Evolutionary conservation across 192 early-diverging fungal genomes (phyloP).

Genomic region (Umbelopsis sp.): DNA sequence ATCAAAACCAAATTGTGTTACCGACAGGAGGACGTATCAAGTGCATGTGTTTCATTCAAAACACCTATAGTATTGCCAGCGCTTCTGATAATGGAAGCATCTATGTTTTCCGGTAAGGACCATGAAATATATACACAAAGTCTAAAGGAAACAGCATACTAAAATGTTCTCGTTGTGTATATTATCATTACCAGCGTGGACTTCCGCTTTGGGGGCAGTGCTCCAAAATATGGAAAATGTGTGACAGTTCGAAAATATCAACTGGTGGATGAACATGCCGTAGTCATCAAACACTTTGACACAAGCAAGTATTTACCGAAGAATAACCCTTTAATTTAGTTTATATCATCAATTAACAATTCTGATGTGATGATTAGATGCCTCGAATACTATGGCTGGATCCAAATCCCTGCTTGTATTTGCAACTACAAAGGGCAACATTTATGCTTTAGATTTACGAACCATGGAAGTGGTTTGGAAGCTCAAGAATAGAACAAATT

Average conservation of each 20-base stretch:
- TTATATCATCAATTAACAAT: background rate
- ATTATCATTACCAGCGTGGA: constrained; percentile 45
- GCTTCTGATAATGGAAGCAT: constrained; percentile 83
- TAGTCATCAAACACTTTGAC: constrained; percentile 67
- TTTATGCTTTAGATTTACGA: constrained; percentile 72
- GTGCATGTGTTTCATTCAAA: constrained; percentile 76
- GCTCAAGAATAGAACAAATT: constrained; percentile 52
- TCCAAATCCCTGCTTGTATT: constrained; percentile 69
- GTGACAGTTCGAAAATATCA: constrained; percentile 55
- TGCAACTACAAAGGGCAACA: constrained; percentile 68
- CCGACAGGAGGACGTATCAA: constrained; percentile 71
- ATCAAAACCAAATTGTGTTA: background rate
- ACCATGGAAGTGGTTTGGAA: constrained; percentile 72
- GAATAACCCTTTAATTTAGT: background rate
- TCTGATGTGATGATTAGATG: constrained; percentile 10
- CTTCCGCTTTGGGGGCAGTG: constrained; percentile 40
- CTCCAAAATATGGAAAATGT: constrained; percentile 66
- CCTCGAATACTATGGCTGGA: constrained; percentile 43
- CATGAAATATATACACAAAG: background rate
- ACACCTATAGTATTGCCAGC: constrained; percentile 75
- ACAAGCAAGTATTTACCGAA: constrained; percentile 46
- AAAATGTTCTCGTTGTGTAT: too few species aligned
- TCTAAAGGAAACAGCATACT: too few species aligned
- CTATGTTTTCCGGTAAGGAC: constrained; percentile 65
- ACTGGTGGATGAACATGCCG: constrained; percentile 61